These are phyloP conservation scores for Ophioceras dolichostomum DNA, from an alignment of 2,329 filamentous ascomycete species.

Conservation along the genomic window DNA sequence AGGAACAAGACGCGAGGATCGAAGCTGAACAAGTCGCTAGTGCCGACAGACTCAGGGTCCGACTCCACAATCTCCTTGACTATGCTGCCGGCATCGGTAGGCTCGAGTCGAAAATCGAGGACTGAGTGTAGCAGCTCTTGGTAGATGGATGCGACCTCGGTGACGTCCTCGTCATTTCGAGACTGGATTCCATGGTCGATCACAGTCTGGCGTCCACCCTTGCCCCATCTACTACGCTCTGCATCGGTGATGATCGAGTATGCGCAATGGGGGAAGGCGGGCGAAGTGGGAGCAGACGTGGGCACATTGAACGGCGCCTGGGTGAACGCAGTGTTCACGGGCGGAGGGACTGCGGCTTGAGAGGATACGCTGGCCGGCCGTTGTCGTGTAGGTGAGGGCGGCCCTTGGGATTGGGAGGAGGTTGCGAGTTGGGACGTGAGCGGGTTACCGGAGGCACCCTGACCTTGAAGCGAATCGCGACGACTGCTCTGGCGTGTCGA, in stretches of 20 bases:
- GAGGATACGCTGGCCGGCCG: constrained; percentile 26
- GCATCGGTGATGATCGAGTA: constrained; percentile 69
- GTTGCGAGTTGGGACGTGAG: constrained; percentile 10
- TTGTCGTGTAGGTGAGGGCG: constrained; percentile 17
- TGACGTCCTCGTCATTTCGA: constrained; percentile 53
- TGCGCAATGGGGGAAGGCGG: constrained; percentile 39
- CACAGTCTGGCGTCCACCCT: constrained; percentile 53
- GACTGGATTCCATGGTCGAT: constrained; percentile 53
- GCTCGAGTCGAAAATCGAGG: constrained; percentile 54
- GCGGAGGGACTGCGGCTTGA: constrained; percentile 11
- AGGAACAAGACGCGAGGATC: constrained; percentile 63
- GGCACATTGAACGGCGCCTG: constrained; percentile 14
- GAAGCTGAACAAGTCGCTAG: constrained; percentile 32
- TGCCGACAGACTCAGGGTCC: constrained; percentile 33
- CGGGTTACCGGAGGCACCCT: too few relatives aligned
- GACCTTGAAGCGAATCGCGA: constrained; percentile 39
- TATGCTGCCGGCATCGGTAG: constrained; percentile 56
- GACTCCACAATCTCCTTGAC: constrained; percentile 63
- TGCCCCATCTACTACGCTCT: constrained; percentile 54
- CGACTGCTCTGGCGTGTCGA: constrained; percentile 34
- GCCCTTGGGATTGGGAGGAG: constrained; percentile 9
- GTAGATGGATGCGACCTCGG: constrained; percentile 59
- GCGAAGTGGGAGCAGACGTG: constrained; percentile 15
- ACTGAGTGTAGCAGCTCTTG: constrained; percentile 76
- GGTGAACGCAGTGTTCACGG: constrained; percentile 6